Percentiles rank a stretch among this genome's conserved stretches.
phyloP scores from a whole-genome alignment of 2,329 filamentous ascomycete species.

The Fusarium equiseti region DNA sequence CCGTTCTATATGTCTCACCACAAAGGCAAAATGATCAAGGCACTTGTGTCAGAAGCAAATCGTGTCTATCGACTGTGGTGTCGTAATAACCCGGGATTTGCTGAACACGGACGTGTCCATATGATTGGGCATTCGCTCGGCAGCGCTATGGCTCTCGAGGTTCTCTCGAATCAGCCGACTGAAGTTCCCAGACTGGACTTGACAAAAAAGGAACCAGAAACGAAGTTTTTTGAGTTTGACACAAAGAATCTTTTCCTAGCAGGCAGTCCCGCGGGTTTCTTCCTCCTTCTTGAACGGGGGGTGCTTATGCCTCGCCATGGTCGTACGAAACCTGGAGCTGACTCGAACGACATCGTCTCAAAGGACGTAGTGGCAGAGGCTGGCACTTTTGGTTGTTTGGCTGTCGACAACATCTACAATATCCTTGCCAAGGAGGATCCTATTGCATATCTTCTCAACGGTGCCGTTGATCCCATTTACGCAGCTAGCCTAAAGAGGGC shows the following conservation, averaged over 20 bases:
- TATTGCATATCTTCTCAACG: constrained; percentile 93
- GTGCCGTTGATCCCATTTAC: constrained; percentile 85
- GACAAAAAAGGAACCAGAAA: constrained; percentile 56
- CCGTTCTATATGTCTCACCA: constrained; percentile 98
- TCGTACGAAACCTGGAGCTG: constrained; percentile 79
- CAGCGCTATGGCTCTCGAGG: constrained; percentile 93
- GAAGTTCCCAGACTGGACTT: constrained; percentile 66
- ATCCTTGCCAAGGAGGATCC: constrained; percentile 78
- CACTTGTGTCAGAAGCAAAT: constrained; percentile 91
- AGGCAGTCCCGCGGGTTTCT: constrained; percentile 93
- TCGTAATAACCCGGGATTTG: constrained; percentile 89
- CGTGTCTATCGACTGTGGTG: constrained; percentile 97
- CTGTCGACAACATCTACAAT: constrained; percentile 97
- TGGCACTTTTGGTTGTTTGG: constrained; percentile 88
- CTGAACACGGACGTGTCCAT: constrained; percentile 84
- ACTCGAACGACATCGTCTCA: constrained; percentile 69
- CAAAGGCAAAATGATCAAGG: constrained; percentile 93
- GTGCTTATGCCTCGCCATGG: constrained; percentile 80
- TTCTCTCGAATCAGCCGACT: constrained; percentile 90
- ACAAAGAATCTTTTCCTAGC: constrained; percentile 90
- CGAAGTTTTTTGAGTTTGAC: constrained; percentile 86
- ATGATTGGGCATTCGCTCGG: constrained; percentile 93
- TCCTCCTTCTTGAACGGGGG: constrained; percentile 83
- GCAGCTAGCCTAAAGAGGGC: constrained; percentile 81
- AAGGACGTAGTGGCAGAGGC: constrained; percentile 77